These are phyloP conservation scores for Botrytis porri DNA, from an alignment of 2,329 filamentous ascomycete species.

Conservation along the genomic window DNA sequence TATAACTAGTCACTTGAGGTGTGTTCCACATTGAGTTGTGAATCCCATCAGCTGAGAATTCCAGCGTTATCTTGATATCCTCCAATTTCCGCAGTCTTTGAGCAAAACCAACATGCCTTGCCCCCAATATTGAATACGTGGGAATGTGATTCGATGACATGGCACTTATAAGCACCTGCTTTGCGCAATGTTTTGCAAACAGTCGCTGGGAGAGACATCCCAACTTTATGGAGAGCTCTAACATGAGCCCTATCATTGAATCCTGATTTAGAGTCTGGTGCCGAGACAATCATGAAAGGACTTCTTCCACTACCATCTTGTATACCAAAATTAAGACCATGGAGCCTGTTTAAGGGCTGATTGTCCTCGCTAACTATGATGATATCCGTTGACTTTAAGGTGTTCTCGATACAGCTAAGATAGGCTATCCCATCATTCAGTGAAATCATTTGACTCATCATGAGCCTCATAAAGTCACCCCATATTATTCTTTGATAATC, in stretches of 20 bases:
- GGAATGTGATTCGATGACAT: neutral
- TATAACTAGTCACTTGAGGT: too few relatives aligned
- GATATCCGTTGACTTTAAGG: neutral
- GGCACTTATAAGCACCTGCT: conserved; percentile 1
- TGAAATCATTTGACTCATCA: conserved; percentile 12
- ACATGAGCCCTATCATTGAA: neutral
- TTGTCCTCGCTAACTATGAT: neutral
- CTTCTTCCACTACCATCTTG: neutral
- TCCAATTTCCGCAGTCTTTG: neutral
- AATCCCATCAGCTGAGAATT: neutral
- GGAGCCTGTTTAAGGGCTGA: neutral
- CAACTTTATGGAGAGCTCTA: conserved; percentile 9
- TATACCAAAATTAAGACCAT: conserved; percentile 7
- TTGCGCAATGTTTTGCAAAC: neutral
- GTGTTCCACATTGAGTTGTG: too few relatives aligned
- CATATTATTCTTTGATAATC: neutral
- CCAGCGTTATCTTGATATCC: neutral
- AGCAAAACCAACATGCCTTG: conserved; percentile 5
- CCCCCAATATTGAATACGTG: neutral
- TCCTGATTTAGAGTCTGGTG: neutral
- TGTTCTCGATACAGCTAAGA: neutral
- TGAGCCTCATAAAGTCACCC: conserved; percentile 17
- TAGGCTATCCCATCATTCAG: conserved; percentile 13
- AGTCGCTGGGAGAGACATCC: neutral
- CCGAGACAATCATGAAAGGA: conserved; percentile 5